These are phyloP conservation scores for Polychytrium aggregatum DNA, from an alignment of 192 early-diverging fungal species.

Conservation along the genomic window DNA sequence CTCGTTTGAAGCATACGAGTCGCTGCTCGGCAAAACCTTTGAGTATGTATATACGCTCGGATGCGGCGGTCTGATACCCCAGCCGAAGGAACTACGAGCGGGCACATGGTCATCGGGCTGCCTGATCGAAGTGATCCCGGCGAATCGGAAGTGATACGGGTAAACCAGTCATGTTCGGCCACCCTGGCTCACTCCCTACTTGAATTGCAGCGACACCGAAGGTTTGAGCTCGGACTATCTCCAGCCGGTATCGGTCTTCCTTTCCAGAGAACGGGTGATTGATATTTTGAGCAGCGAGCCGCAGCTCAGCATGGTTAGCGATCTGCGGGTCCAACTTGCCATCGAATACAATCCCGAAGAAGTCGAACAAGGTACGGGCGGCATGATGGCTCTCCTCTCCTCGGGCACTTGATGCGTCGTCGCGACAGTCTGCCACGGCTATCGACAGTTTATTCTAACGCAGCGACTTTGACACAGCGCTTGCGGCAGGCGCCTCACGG, in stretches of 20 bases:
- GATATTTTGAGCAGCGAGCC: not conserved
- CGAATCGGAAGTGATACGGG: not conserved
- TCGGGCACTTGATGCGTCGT: not conserved
- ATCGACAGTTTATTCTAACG: no score
- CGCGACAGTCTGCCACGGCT: no score
- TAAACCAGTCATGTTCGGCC: not conserved
- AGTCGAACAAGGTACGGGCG: not conserved
- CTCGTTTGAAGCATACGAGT: no score
- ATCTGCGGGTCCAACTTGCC: not conserved
- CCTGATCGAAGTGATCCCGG: not conserved
- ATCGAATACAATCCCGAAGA: constrained; percentile 1
- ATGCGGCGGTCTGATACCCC: not conserved
- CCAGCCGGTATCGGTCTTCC: not conserved
- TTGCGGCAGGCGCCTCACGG: not conserved
- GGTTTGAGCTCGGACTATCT: not conserved
- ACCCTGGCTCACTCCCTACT: not conserved
- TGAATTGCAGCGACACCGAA: not conserved
- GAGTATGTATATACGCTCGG: not conserved
- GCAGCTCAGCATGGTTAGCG: not conserved
- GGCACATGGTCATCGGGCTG: not conserved
- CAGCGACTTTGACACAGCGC: not conserved
- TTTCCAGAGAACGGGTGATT: not conserved
- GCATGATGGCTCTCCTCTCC: not conserved
- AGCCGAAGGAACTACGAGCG: not conserved
- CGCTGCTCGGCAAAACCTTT: not conserved